Evolutionary conservation across 768 basidiomycete species (phyloP).

Genomic region (Dioszegia hungarica): DNA sequence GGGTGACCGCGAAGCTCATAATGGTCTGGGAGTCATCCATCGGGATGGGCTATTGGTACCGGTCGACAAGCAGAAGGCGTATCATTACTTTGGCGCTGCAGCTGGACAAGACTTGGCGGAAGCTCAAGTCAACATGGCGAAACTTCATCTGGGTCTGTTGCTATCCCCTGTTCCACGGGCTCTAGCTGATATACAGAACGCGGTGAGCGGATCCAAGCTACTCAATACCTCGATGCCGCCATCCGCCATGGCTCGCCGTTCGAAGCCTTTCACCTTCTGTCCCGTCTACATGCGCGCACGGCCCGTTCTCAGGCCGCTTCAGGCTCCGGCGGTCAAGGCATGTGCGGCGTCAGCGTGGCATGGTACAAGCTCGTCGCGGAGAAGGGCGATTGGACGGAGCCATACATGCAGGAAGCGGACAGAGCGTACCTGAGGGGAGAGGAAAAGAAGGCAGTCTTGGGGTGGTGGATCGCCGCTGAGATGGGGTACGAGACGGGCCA

Average conservation of each 20-base stretch:
- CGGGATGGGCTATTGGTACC: constrained; percentile 76
- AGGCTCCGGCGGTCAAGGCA: constrained; percentile 51
- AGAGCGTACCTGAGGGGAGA: constrained; percentile 61
- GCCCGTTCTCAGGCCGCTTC: constrained; percentile 47
- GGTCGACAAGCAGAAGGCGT: constrained; percentile 61
- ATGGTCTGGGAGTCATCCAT: constrained; percentile 85
- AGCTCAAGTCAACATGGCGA: constrained; percentile 85
- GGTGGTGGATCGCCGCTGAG: constrained; percentile 95
- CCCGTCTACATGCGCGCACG: constrained; percentile 66
- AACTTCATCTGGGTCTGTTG: constrained; percentile 52
- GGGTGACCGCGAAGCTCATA: constrained; percentile 81
- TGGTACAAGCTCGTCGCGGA: constrained; percentile 92
- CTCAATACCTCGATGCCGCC: constrained; percentile 73
- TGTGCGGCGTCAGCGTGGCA: constrained; percentile 83
- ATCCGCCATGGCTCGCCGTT: constrained; percentile 83
- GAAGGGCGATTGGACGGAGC: constrained; percentile 77
- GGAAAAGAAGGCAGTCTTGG: constrained; percentile 76
- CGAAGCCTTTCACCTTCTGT: constrained; percentile 91
- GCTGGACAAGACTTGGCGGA: constrained; percentile 85
- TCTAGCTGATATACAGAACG: constrained; percentile 54
- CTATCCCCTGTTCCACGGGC: background rate
- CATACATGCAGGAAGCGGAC: constrained; percentile 70
- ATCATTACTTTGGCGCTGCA: constrained; percentile 67
- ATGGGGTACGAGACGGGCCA: constrained; percentile 86
- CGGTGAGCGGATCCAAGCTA: constrained; percentile 65